Evolutionary conservation across 1,139 yeast genomes (phyloP).

Genomic region (Suhomyces panamericanus): DNA sequence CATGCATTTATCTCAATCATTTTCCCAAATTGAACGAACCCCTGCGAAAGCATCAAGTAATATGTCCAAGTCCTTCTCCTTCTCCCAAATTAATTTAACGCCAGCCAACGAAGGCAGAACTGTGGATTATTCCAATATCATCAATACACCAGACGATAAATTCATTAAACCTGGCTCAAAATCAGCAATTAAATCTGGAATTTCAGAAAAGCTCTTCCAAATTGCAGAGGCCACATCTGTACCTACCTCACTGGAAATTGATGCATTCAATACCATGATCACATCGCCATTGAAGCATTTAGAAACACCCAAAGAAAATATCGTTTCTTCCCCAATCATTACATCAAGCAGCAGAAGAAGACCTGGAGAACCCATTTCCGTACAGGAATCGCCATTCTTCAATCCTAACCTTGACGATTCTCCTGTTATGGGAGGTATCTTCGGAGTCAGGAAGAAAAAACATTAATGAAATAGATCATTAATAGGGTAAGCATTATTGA

Average conservation of each 20-base stretch:
- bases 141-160: constrained; percentile 14
- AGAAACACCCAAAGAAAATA: constrained; percentile 7
- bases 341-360: constrained; percentile 16
- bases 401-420: constrained; percentile 26
- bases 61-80: not conserved
- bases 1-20: not conserved
- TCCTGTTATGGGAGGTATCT: constrained; percentile 15
- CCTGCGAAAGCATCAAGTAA: not conserved
- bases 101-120: constrained; percentile 9
- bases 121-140: constrained; percentile 1
- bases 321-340: constrained; percentile 22
- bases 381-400: constrained; percentile 36
- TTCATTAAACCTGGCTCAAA: constrained; percentile 4
- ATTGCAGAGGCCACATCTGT: constrained; percentile 1
- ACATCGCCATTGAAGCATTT: constrained; percentile 4
- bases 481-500: no score
- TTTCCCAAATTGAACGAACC: constrained; percentile 5
- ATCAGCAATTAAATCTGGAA: not conserved
- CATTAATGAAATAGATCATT: not conserved
- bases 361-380: constrained; percentile 40
- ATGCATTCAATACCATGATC: not conserved
- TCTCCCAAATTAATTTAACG: constrained; percentile 4
- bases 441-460: constrained; percentile 1
- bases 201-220: constrained; percentile 6
- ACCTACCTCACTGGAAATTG: not conserved